Percentiles rank a stretch among this genome's conserved stretches.
These are phyloP conservation scores for Pelargonium australe DNA, from an alignment of 441 rosid genomes.

Conservation along the genomic window DNA sequence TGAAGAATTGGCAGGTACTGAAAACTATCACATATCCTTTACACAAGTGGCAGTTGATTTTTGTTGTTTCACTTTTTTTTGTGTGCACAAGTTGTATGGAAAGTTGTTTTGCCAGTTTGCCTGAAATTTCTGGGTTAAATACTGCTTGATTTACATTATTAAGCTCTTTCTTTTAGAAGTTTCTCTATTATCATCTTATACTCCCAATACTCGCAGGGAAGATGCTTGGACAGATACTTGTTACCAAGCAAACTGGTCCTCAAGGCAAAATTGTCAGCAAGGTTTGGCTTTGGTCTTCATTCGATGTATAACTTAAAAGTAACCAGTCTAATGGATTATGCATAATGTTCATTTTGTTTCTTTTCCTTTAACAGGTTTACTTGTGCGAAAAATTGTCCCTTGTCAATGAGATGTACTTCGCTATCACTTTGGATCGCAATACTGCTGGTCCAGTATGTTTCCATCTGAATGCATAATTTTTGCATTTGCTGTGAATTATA, in stretches of 20 bases:
- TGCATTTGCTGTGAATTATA: conserved; percentile 3
- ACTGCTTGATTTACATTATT: not conserved
- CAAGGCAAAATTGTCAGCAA: conserved; percentile 97
- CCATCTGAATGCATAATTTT: not conserved
- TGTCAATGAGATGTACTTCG: conserved; percentile 96
- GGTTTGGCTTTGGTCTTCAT: conserved; percentile 38
- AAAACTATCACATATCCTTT: not conserved
- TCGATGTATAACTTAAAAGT: not conserved
- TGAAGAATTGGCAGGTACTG: conserved; percentile 74
- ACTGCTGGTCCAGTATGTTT: conserved; percentile 91
- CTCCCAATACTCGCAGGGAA: conserved; percentile 41
- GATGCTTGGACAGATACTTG: conserved; percentile 95
- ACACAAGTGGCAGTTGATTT: not conserved
- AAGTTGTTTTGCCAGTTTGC: not conserved
- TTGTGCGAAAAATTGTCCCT: conserved; percentile 86
- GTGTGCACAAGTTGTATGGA: not conserved
- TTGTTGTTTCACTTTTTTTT: not conserved
- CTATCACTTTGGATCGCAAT: conserved; percentile 87
- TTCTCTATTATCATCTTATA: not conserved
- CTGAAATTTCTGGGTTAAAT: not conserved
- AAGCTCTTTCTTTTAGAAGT: not conserved
- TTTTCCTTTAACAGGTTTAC: conserved; percentile 59
- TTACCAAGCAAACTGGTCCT: conserved; percentile 96
- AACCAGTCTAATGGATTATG: not conserved
- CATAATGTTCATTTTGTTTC: conserved; percentile 4